phyloP scores from a whole-genome alignment of 768 basidiomycete genomes.

The Trametes cubensis region DNA sequence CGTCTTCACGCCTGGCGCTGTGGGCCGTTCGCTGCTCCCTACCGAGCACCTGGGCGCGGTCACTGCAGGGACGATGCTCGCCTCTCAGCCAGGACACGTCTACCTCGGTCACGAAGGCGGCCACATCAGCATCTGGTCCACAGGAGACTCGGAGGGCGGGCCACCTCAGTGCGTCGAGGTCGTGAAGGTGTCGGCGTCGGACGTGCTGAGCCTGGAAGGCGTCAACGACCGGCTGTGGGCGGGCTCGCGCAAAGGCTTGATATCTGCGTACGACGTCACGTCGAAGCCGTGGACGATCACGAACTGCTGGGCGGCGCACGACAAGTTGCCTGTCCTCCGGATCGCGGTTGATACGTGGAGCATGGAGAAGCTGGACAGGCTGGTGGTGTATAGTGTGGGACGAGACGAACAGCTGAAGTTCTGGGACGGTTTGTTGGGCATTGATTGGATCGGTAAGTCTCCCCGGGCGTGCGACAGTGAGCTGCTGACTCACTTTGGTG shows the following conservation, averaged over 20 bases:
- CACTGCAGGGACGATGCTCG: conserved; percentile 76
- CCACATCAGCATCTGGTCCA: conserved; percentile 79
- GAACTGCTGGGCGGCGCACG: conserved; percentile 87
- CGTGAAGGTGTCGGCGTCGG: conserved; percentile 77
- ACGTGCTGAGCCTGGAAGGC: conserved; percentile 82
- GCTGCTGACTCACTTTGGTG: background rate
- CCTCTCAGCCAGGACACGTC: conserved; percentile 63
- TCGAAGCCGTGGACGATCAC: conserved; percentile 82
- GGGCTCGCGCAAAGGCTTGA: conserved; percentile 79
- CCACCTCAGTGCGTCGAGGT: conserved; percentile 71
- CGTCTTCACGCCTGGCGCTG: conserved; percentile 58
- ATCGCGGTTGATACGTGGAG: conserved; percentile 74
- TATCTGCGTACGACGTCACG: conserved; percentile 78
- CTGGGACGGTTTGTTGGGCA: conserved; percentile 89
- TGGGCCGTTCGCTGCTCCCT: conserved; percentile 58
- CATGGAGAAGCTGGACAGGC: conserved; percentile 64
- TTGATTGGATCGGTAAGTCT: conserved; percentile 84
- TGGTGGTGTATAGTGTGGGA: conserved; percentile 77
- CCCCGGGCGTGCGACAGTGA: background rate
- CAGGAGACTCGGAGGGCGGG: conserved; percentile 51
- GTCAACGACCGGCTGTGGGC: conserved; percentile 87
- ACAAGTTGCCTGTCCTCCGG: conserved; percentile 60
- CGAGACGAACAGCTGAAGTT: conserved; percentile 71
- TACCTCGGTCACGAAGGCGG: conserved; percentile 95
- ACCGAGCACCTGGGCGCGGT: conserved; percentile 80